Conservation (phyloP, 306 rosid species). For the Fragaria nilgerrensis region DNA sequence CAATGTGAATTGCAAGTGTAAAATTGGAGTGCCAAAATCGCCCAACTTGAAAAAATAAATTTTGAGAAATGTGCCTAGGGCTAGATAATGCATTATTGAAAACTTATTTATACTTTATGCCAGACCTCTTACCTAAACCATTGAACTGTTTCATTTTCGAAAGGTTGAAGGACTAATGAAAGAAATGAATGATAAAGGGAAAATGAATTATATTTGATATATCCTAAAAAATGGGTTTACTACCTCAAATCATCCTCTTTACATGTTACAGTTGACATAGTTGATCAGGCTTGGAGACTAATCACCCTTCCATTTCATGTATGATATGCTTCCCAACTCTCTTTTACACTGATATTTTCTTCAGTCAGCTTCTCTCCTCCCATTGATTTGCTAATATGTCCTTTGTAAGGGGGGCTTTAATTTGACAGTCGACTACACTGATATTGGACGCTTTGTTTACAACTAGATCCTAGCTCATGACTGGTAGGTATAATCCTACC, state of each 20-base stretch:
- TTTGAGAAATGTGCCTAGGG: neutral
- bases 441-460: neutral
- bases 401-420: neutral
- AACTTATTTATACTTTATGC: neutral
- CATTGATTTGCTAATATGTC: conserved; percentile 1
- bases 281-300: neutral
- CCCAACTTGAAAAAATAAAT: neutral
- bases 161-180: neutral
- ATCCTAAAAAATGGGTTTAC: neutral
- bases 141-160: neutral
- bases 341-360: neutral
- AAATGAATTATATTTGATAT: neutral
- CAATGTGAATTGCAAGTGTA: neutral
- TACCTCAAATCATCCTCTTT: neutral
- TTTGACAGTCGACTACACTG: neutral
- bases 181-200: neutral
- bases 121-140: neutral
- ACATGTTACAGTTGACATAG: neutral
- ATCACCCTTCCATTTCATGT: neutral
- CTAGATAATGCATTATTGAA: neutral
- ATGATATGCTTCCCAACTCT: neutral
- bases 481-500: neutral
- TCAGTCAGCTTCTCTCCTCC: neutral
- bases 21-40: neutral
- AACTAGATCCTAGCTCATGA: neutral